Conservation (phyloP, 768 basidiomycete genomes). For the Basidioascus undulatus region DNA sequence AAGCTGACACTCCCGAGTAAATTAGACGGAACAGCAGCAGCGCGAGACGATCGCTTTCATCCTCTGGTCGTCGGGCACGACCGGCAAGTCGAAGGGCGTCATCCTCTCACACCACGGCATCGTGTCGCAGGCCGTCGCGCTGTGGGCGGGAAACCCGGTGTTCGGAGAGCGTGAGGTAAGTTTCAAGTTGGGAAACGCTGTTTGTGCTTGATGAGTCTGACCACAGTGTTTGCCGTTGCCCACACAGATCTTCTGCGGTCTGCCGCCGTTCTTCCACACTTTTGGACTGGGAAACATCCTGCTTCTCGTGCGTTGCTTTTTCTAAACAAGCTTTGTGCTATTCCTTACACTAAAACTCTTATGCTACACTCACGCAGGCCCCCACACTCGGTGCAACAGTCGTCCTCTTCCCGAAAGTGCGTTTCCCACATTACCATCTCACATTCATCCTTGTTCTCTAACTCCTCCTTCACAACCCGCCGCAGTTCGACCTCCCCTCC, state of each 20-base stretch:
- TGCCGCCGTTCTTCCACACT: conserved; percentile 14
- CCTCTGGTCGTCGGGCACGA: conserved; percentile 15
- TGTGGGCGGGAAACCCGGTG: conserved; percentile 11
- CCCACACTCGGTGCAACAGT: conserved; percentile 11
- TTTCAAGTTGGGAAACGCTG: neutral
- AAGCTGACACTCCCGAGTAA: conserved; percentile 1
- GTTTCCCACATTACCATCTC: neutral
- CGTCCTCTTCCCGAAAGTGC: conserved; percentile 10
- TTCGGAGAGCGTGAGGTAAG: conserved; percentile 7
- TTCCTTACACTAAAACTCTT: neutral
- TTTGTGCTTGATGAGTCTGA: neutral
- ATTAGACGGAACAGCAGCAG: conserved; percentile 4
- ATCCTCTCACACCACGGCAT: conserved; percentile 12
- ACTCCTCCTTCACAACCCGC: neutral
- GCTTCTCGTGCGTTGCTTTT: conserved; percentile 3
- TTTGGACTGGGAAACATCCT: conserved; percentile 12
- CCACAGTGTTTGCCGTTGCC: neutral
- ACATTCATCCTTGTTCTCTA: neutral
- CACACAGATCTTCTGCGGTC: conserved; percentile 9
- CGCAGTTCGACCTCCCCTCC: conserved; percentile 12
- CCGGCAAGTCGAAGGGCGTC: conserved; percentile 16
- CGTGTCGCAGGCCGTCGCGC: conserved; percentile 7
- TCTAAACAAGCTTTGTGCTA: neutral
- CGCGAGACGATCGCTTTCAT: conserved; percentile 11
- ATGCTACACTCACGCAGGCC: neutral